phyloP scores from a whole-genome alignment of 2,329 filamentous ascomycete genomes.

The Beauveria scarabaeidicola region DNA sequence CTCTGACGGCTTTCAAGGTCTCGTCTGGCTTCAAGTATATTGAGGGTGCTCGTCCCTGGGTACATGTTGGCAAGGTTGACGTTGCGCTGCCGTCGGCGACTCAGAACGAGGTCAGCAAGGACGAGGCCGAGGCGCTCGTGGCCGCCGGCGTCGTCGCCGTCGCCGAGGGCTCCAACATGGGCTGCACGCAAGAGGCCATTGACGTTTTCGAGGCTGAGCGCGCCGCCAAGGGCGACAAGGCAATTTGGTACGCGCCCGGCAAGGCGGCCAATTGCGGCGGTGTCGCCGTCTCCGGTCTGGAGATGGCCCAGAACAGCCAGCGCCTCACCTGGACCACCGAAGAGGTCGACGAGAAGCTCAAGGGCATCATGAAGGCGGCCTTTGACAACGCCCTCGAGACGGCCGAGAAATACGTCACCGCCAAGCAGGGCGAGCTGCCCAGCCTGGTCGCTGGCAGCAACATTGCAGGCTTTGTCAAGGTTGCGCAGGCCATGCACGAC shows the following conservation, averaged over 20 bases:
- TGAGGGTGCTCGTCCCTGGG: slow-evolving; percentile 81
- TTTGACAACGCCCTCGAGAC: slow-evolving; percentile 86
- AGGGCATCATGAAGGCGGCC: slow-evolving; percentile 88
- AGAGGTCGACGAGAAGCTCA: slow-evolving; percentile 86
- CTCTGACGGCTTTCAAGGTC: slow-evolving; percentile 63
- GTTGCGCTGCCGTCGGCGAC: slow-evolving; percentile 88
- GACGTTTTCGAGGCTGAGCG: slow-evolving; percentile 80
- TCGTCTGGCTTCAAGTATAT: slow-evolving; percentile 71
- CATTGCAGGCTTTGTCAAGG: slow-evolving; percentile 97
- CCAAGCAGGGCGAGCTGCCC: slow-evolving; percentile 74
- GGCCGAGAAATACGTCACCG: slow-evolving; percentile 77
- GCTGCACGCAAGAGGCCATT: slow-evolving; percentile 91
- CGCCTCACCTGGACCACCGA: slow-evolving; percentile 78
- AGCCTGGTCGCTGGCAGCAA: slow-evolving; percentile 89
- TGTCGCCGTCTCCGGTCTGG: slow-evolving; percentile 91
- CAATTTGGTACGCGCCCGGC: slow-evolving; percentile 93
- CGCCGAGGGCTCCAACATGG: slow-evolving; percentile 98
- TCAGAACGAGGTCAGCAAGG: slow-evolving; percentile 92
- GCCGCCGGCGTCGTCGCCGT: slow-evolving; percentile 72
- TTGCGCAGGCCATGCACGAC: slow-evolving; percentile 86
- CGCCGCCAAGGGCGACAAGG: slow-evolving; percentile 55
- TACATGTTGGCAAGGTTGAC: slow-evolving; percentile 81
- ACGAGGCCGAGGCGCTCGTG: slow-evolving; percentile 80
- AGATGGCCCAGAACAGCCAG: slow-evolving; percentile 97
- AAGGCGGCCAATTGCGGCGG: slow-evolving; percentile 97